These are phyloP conservation scores for Yamadazyma blattariae DNA, from an alignment of 1,139 yeast species.

Conservation along the genomic window DNA sequence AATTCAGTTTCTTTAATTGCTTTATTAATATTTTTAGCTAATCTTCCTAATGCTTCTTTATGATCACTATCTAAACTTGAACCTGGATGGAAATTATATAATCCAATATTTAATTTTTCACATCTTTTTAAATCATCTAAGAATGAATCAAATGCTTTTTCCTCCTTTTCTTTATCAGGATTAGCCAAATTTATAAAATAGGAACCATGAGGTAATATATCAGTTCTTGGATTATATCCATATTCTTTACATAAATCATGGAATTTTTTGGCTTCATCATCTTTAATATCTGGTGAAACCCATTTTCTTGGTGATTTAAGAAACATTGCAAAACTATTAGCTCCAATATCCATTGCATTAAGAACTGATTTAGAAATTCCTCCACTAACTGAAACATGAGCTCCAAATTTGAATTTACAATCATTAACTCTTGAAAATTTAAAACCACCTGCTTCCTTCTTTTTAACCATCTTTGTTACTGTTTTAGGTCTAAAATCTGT, in stretches of 20 bases:
- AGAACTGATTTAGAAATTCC: slow-evolving; percentile 74
- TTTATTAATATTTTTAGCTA: slow-evolving; percentile 76
- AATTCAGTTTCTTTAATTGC: slow-evolving; percentile 71
- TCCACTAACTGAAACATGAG: slow-evolving; percentile 74
- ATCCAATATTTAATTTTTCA: slow-evolving; percentile 78
- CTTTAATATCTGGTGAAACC: slow-evolving; percentile 75
- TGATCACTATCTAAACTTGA: slow-evolving; percentile 78
- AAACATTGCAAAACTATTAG: slow-evolving; percentile 86
- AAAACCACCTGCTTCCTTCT: slow-evolving; percentile 13
- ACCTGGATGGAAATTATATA: slow-evolving; percentile 95
- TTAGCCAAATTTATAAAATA: slow-evolving; percentile 90
- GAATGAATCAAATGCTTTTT: slow-evolving; percentile 74
- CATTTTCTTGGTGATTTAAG: slow-evolving; percentile 88
- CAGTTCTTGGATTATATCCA: slow-evolving; percentile 71
- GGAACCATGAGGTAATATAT: slow-evolving; percentile 91
- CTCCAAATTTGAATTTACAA: slow-evolving; percentile 60
- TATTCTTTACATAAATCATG: slow-evolving; percentile 55
- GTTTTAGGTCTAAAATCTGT: slow-evolving; percentile 2
- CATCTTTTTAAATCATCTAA: slow-evolving; percentile 85
- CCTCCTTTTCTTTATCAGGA: slow-evolving; percentile 78
- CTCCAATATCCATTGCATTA: slow-evolving; percentile 75
- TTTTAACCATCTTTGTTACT: slow-evolving; percentile 9
- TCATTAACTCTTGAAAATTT: slow-evolving; percentile 21
- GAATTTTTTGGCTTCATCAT: slow-evolving; percentile 67
- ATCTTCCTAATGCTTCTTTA: slow-evolving; percentile 54